Evolutionary conservation across 805 yeast genomes (phyloP), one percentile per base, ranked within the genome.

Genomic region (Sugiyamaella marilandica): DNA sequence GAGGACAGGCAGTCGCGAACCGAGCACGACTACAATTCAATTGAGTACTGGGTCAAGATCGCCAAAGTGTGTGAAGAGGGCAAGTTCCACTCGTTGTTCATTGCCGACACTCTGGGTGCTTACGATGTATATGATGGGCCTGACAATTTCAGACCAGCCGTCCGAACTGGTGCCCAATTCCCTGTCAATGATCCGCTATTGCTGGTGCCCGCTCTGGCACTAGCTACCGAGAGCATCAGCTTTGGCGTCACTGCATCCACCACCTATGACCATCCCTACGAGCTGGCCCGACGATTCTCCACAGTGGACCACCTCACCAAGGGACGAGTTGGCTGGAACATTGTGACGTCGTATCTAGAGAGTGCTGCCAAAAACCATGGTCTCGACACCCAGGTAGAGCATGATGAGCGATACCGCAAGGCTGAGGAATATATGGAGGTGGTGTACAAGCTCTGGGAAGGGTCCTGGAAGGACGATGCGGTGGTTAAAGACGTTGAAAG

Each of bases 291-390:
- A 59, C 64, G 77, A 49, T 57, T 74, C 53, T 75, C 77, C 10
- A 74, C 79, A 0, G 61, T 75, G 47, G 79, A 75, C 53, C 75
- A 73, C 53, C 64, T 74, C 37, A 67, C 74, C 5, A 63, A 64
- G 8, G 79, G 78, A 3, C 65, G 79, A 55, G 60, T 75, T 48
- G 79, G 78, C 14, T 75, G 79, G 79, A 75, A 75, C 56, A 69
- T 75, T n/a, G 78, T 75, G 29, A 69, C 76, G 7, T 70, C 76
- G 1, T 74, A 74, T 50, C 63, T 72, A 45, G 76, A 74, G 45
- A 66, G 73, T 59, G 77, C 74, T 3, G 72, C 77, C 2, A 62
- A 71, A 52, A 72, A 74, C 52, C 57, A 72, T 32, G 73, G 74
- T 53, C 71, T 71, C 7, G 68, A 66, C 44, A 45, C 58, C 5